A percentile compares a stretch with the other conserved stretches of the same genome.
Evolutionary conservation across 805 yeast species (phyloP).

Genomic region (Myxozyma lipomycoides): DNA sequence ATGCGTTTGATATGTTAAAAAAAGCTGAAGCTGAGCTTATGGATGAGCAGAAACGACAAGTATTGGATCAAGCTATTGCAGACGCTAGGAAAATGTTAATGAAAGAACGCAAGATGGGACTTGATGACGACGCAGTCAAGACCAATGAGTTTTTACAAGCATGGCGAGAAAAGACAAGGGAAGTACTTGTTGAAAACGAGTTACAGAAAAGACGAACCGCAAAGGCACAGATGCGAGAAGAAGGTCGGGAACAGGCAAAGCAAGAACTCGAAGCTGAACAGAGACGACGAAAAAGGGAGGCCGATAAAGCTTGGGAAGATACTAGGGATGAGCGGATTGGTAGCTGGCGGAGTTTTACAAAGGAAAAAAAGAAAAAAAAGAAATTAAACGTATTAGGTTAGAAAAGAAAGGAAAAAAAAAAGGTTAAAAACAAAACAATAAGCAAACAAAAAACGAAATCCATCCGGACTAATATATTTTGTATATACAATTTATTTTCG

Average conservation of each 20-base stretch:
- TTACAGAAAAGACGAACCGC: slow-evolving; percentile 43
- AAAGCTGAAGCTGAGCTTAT: slow-evolving; percentile 47
- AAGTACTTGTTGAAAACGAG: slow-evolving; percentile 47
- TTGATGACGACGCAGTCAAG: slow-evolving; percentile 40
- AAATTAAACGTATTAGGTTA: slow-evolving; percentile 43
- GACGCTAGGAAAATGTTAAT: slow-evolving; percentile 44
- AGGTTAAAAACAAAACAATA: background rate
- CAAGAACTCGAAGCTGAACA: slow-evolving; percentile 38
- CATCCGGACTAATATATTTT: too few species aligned
- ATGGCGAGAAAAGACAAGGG: slow-evolving; percentile 45
- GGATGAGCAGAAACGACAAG: slow-evolving; percentile 41
- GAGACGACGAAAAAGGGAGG: slow-evolving; percentile 38
- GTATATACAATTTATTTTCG: background rate
- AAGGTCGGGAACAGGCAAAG: slow-evolving; percentile 39
- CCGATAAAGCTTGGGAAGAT: slow-evolving; percentile 57
- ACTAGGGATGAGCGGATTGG: slow-evolving; percentile 54
- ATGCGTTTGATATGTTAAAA: slow-evolving; percentile 58
- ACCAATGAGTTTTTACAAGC: slow-evolving; percentile 39
- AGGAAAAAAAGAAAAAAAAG: slow-evolving; percentile 47
- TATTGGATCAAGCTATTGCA: slow-evolving; percentile 45
- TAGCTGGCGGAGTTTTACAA: slow-evolving; percentile 55
- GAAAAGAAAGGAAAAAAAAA: background rate
- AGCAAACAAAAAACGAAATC: background rate
- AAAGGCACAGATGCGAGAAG: slow-evolving; percentile 44
- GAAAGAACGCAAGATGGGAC: slow-evolving; percentile 39